Base-by-base conservation (phyloP, 768 basidiomycete genomes). In the Termitomyces sp. region DNA sequence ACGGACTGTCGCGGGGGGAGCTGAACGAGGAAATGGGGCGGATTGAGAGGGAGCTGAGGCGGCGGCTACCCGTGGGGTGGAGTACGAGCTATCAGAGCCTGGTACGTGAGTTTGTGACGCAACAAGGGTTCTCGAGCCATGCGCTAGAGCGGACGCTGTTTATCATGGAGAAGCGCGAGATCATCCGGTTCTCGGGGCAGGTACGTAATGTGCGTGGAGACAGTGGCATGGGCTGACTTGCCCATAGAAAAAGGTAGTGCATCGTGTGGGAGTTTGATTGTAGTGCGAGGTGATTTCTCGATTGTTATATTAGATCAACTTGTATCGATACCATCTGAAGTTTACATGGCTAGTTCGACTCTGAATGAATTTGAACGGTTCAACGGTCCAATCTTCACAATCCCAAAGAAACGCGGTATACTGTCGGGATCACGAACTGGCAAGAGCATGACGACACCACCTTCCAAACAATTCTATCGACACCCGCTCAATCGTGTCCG, bases 1-100 rank as follows among this genome's bases (percentile, higher is more conserved):
- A 98, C 64, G 97, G 97, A 0, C 76, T 98, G 58, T 91, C 93
- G 14, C 84, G 95, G 43, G 87, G 89, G 4, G 94, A 94, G 64
- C 74, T 98, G 39, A 94, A 95, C 69, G 94, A 94, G 54, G 96
- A 98, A 74, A 94, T 98, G 80, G 75, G 79, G 31, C 80, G 82
- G 62, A 97, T 99, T 63, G 94, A 96, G 68, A 86, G 87, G 65
- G 94, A 96, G 69, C 75, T 96, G 41, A 76, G 86, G 53, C 76
- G 92, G 62, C 77, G 94, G 48, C 74, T 97, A 61, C 94, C 94
- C 2, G 87, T 97, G 47, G 95, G 96, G 3, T 98, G 95, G 94
- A 94, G 88, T 61, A 98, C 95, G 59, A 95, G 93, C 65, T 98
- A 98, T 67, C 91, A 95, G 70, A 91, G 88, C 64, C 78, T 99